Conservation (phyloP, 2,329 filamentous ascomycete genomes). For the Ascochyta fabae region DNA sequence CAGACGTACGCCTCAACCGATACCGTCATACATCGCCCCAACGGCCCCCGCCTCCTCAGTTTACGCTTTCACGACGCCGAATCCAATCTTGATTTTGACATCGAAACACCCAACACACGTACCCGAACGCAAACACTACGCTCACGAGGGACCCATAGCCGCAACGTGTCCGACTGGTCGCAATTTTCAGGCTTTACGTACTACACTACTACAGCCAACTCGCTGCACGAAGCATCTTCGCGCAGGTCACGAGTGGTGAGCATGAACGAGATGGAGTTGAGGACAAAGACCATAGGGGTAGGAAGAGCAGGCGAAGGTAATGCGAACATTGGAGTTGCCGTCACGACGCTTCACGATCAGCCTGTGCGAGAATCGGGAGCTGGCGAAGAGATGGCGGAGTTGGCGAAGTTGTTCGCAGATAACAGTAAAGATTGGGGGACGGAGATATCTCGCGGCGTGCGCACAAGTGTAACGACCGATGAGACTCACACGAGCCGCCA, state of each 20-base stretch:
- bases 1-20: conserved; percentile 19
- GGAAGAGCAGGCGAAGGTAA: neutral
- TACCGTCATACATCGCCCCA: conserved; percentile 23
- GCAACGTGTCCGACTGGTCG: conserved; percentile 28
- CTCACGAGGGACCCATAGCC: conserved; percentile 16
- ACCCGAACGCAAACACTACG: conserved; percentile 22
- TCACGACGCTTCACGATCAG: conserved; percentile 1
- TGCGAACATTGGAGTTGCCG: neutral
- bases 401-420: conserved; percentile 4
- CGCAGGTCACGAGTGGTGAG: neutral
- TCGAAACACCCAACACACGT: conserved; percentile 24
- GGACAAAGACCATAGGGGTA: neutral
- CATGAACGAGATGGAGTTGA: conserved; percentile 1
- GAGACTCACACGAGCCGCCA: neutral
- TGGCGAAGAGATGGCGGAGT: conserved; percentile 8
- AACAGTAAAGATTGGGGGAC: conserved; percentile 1
- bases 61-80: conserved; percentile 34
- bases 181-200: conserved; percentile 30
- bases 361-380: neutral
- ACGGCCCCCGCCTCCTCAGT: conserved; percentile 17
- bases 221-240: neutral
- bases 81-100: conserved; percentile 37
- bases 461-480: neutral
- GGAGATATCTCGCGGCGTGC: neutral
- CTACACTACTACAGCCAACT: conserved; percentile 5